Base-by-base conservation (phyloP, 768 basidiomycete species). In the Kondoa subrosea region DNA sequence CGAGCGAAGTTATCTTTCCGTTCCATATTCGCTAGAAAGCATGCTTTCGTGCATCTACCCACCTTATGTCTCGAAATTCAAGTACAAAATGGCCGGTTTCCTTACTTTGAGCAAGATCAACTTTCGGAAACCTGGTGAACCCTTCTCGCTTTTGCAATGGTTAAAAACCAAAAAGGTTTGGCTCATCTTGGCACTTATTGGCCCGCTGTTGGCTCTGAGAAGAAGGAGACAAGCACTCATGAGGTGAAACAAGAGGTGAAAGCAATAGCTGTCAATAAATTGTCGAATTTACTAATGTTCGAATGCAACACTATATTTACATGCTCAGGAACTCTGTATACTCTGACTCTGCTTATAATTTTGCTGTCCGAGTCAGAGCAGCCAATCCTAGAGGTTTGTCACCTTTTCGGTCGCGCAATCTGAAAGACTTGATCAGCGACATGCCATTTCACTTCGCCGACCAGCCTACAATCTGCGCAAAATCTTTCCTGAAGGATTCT, bases 401-500 rank as follows among this genome's bases (percentile, higher is more conserved):
- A 8, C 40, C 40, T 50, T 50, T 50, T 21, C 40, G 8, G 40
- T 50, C 40, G 12, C 40, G 40, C 40, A 50, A 50, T 21, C 40
- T 50, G 40, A 21, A 50, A 50, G 40, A 8, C 8, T 8, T 50
- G 12, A 50, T 8, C 40, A 50, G 40, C 8, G 21, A 21, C 14
- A 40, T 17, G 31, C 68, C 67, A 21, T 58, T 59, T 16, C 67
- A 59, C n/a, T 60, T 62, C 2, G 71, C 34, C 8, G n/a, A n/a
- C n/a, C n/a, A n/a, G 21, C 40, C 12, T 50, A 50, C 40, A 50
- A 50, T 50, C 40, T 50, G 40, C 72, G 29, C 1, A 73, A 34
- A 32, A 74, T 70, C 69, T 74, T 74, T 17, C 74, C 74, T 0
- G 65, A 65, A 0, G 74, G 72, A 1, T 34, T 60, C 66, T 74